Conservation (phyloP, 1,139 yeast genomes). For the Geotrichum restrictum region DNA sequence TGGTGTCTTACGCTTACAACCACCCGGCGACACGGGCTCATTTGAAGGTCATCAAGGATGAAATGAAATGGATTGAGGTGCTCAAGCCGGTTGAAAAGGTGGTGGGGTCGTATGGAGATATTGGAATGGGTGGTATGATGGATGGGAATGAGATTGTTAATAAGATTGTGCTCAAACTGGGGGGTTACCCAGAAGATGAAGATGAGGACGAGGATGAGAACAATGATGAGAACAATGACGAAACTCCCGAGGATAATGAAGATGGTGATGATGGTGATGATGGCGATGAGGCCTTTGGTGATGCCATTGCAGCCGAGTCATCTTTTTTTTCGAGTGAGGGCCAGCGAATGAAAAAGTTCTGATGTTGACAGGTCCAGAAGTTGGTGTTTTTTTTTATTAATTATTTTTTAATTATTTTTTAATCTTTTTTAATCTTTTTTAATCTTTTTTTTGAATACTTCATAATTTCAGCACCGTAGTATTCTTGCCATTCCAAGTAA, state of each 20-base stretch:
- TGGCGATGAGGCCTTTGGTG: slow-evolving; percentile 43
- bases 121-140: slow-evolving; percentile 94
- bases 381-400: too few species aligned
- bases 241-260: slow-evolving; percentile 43
- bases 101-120: slow-evolving; percentile 87
- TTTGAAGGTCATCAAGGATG: slow-evolving; percentile 66
- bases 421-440: too few species aligned
- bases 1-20: slow-evolving; percentile 86
- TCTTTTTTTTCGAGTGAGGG: too few species aligned
- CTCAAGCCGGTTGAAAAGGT: slow-evolving; percentile 89
- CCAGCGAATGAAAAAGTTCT: too few species aligned
- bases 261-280: slow-evolving; percentile 39
- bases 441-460: too few species aligned
- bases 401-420: too few species aligned
- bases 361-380: too few species aligned
- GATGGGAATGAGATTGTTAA: slow-evolving; percentile 93
- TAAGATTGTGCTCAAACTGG: slow-evolving; percentile 72
- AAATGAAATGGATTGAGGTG: slow-evolving; percentile 86
- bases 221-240: slow-evolving; percentile 49
- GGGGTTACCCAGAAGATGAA: slow-evolving; percentile 86
- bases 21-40: slow-evolving; percentile 85
- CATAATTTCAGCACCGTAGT: too few species aligned
- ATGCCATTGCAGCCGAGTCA: slow-evolving; percentile 10
- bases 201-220: slow-evolving; percentile 70
- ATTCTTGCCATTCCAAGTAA: too few species aligned